These are phyloP conservation scores for Omphalotus olearius DNA, from an alignment of 1,284 basidiomycete genomes.

Conservation along the genomic window DNA sequence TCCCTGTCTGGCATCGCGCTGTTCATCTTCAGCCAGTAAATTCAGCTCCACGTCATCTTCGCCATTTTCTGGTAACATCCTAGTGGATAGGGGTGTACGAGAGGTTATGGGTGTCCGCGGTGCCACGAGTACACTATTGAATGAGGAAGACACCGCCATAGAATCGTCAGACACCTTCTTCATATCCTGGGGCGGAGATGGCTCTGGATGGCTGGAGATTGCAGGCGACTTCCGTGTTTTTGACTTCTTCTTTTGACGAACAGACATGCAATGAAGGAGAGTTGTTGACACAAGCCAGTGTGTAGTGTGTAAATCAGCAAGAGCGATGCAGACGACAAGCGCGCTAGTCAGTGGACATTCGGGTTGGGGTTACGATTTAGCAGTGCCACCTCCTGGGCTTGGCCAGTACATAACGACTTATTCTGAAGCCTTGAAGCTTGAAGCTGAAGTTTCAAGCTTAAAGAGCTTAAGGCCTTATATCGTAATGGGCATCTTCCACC, in stretches of 20 bases:
- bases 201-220: constrained; percentile 32
- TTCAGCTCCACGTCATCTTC: constrained; percentile 63
- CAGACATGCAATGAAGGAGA: constrained; percentile 24
- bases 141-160: constrained; percentile 40
- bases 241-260: constrained; percentile 24
- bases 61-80: constrained; percentile 27
- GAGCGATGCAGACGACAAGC: too few relatives aligned
- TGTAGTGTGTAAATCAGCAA: too few relatives aligned
- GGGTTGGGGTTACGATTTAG: too few relatives aligned
- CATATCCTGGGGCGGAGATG: constrained; percentile 25
- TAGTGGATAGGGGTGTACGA: constrained; percentile 22
- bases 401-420: too few relatives aligned
- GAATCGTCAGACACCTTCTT: constrained; percentile 15
- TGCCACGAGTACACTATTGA: constrained; percentile 61
- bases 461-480: too few relatives aligned
- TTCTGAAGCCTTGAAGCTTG: too few relatives aligned
- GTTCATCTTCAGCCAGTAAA: constrained; percentile 57
- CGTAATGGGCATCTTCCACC: too few relatives aligned
- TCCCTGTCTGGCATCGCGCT: constrained; percentile 40
- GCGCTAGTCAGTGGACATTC: too few relatives aligned
- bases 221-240: constrained; percentile 22
- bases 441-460: too few relatives aligned
- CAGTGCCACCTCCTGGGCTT: too few relatives aligned
- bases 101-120: constrained; percentile 57
- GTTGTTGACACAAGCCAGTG: not conserved